phyloP scores from a whole-genome alignment of 345 rosid genomes.

The Litchi chinensis region DNA sequence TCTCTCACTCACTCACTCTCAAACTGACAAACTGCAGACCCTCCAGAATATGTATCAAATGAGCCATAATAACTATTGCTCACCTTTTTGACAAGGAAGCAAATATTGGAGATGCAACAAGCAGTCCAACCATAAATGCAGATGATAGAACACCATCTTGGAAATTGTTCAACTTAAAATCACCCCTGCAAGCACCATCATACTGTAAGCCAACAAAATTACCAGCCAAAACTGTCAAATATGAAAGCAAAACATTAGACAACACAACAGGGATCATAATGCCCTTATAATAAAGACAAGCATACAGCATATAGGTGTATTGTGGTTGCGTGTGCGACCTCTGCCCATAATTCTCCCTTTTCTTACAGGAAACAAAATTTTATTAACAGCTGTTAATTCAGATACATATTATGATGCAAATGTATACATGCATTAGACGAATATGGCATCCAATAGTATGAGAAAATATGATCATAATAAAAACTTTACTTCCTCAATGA shows the following conservation, averaged over 20 bases:
- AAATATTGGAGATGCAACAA: constrained; percentile 86
- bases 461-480: neutral
- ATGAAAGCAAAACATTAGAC: neutral
- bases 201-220: constrained; percentile 7
- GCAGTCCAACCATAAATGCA: constrained; percentile 99
- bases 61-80: neutral
- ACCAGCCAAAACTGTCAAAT: constrained; percentile 10
- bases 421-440: neutral
- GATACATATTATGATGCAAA: neutral
- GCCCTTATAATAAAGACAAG: neutral
- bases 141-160: constrained; percentile 94
- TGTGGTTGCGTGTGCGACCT: neutral
- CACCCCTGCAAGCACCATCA: constrained; percentile 61
- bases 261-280: neutral
- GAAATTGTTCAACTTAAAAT: constrained; percentile 71
- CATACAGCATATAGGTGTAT: neutral
- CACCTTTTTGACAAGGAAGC: constrained; percentile 90
- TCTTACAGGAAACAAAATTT: too few species aligned
- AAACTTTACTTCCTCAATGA: neutral
- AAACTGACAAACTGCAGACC: neutral
- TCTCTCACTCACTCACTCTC: neutral
- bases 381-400: neutral
- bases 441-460: neutral
- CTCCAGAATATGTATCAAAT: neutral
- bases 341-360: neutral